phyloP scores from a whole-genome alignment of 371 early-diverging fungal genomes.

The Polyrhizophydium stewartii region DNA sequence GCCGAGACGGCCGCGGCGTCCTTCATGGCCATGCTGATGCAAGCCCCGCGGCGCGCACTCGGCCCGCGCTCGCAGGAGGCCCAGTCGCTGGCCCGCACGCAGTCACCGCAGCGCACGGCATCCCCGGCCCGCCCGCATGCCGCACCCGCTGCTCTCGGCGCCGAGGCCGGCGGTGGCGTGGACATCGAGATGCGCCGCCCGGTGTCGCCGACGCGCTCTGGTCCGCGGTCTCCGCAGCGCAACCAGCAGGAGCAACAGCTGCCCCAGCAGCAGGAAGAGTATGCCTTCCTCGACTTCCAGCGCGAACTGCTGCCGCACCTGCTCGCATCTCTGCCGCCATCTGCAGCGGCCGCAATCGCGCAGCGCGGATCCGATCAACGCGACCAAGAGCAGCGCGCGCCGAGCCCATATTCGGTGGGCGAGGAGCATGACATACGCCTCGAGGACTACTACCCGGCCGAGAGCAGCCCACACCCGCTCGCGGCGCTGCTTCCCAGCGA shows the following conservation, averaged over 20 bases:
- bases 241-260: too few species aligned
- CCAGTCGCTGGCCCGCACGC: background rate
- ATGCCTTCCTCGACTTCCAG: background rate
- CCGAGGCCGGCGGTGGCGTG: too few species aligned
- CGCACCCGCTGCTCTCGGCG: too few species aligned
- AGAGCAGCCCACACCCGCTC: constrained; percentile 5
- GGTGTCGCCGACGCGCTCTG: background rate
- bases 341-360: background rate
- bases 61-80: background rate
- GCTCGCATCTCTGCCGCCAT: background rate
- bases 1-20: background rate
- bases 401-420: constrained; percentile 3
- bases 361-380: background rate
- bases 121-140: background rate
- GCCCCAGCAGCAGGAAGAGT: too few species aligned
- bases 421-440: too few species aligned
- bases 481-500: constrained; percentile 29
- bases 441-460: background rate
- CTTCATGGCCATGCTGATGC: background rate
- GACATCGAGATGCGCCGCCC: background rate
- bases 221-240: too few species aligned
- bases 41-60: background rate
- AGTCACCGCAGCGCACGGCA: background rate
- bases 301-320: background rate
- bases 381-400: constrained; percentile 2